Percentiles rank a stretch among this genome's conserved stretches.
phyloP scores from a whole-genome alignment of 306 rosid species.

The Delonix regia region DNA sequence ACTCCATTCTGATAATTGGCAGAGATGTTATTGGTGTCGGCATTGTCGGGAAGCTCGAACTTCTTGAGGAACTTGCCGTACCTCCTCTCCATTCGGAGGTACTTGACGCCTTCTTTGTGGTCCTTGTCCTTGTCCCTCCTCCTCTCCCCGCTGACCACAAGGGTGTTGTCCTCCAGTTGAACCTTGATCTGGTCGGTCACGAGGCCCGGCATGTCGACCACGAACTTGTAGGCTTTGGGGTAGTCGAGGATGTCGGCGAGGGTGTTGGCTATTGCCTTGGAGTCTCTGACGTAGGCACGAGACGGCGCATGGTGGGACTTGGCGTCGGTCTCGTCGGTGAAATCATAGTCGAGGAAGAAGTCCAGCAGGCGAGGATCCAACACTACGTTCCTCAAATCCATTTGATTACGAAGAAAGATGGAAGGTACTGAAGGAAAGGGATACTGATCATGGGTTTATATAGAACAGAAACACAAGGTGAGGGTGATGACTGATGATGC shows the following conservation, averaged over 20 bases:
- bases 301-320: conserved; percentile 42
- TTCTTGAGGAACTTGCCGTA: conserved; percentile 52
- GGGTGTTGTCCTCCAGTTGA: conserved; percentile 35
- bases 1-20: conserved; percentile 55
- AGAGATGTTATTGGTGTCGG: conserved; percentile 34
- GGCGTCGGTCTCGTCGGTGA: conserved; percentile 40
- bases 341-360: conserved; percentile 50
- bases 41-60: conserved; percentile 53
- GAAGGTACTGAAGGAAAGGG: no score
- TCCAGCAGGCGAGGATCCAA: conserved; percentile 38
- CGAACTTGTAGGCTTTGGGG: conserved; percentile 35
- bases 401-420: no score
- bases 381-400: conserved; percentile 37
- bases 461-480: no score
- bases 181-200: conserved; percentile 38
- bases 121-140: conserved; percentile 46
- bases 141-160: conserved; percentile 57
- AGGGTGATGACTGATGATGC: no score
- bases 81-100: conserved; percentile 58
- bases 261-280: conserved; percentile 48
- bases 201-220: conserved; percentile 52
- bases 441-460: no score
- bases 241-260: conserved; percentile 44
- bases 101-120: conserved; percentile 32
- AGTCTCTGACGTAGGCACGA: conserved; percentile 37